These are phyloP conservation scores for Hyaloraphidium curvatum DNA, from an alignment of 192 early-diverging fungal genomes.

Conservation along the genomic window DNA sequence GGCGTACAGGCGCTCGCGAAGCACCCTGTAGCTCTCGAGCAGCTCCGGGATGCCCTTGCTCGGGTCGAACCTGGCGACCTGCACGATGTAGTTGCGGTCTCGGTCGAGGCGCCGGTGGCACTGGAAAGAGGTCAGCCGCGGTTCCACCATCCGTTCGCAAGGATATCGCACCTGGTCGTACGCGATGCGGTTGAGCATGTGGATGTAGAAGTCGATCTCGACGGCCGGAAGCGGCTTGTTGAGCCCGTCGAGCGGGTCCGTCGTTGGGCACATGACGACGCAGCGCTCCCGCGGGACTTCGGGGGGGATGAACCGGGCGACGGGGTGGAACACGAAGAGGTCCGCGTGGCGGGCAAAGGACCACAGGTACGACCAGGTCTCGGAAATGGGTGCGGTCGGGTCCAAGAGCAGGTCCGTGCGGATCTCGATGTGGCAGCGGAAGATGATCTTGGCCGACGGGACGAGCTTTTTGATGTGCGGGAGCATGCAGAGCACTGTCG, in stretches of 20 bases:
- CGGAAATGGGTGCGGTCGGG: slow-evolving; percentile 35
- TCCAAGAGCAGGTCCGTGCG: slow-evolving; percentile 40
- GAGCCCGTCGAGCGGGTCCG: slow-evolving; percentile 63
- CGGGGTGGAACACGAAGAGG: slow-evolving; percentile 63
- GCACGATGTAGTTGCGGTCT: slow-evolving; percentile 62
- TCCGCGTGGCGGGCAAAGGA: slow-evolving; percentile 48
- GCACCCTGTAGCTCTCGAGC: slow-evolving; percentile 39
- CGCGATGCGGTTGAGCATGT: slow-evolving; percentile 60
- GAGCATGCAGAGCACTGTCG: slow-evolving; percentile 52
- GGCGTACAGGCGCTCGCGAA: slow-evolving; percentile 35
- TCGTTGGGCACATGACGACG: slow-evolving; percentile 47
- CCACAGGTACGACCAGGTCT: slow-evolving; percentile 61
- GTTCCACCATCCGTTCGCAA: not conserved
- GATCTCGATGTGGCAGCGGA: slow-evolving; percentile 62
- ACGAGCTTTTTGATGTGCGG: slow-evolving; percentile 52
- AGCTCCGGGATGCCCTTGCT: slow-evolving; percentile 60
- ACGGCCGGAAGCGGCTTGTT: slow-evolving; percentile 43
- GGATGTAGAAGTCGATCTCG: slow-evolving; percentile 38
- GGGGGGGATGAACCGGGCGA: slow-evolving; percentile 49
- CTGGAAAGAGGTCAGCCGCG: not conserved
- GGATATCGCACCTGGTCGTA: slow-evolving; percentile 27
- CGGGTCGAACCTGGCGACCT: slow-evolving; percentile 69
- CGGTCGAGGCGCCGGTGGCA: no score
- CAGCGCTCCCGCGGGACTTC: slow-evolving; percentile 42
- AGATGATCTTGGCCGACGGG: slow-evolving; percentile 48